phyloP scores from a whole-genome alignment of 2,329 filamentous ascomycete genomes.

The Pseudopithomyces maydicus region DNA sequence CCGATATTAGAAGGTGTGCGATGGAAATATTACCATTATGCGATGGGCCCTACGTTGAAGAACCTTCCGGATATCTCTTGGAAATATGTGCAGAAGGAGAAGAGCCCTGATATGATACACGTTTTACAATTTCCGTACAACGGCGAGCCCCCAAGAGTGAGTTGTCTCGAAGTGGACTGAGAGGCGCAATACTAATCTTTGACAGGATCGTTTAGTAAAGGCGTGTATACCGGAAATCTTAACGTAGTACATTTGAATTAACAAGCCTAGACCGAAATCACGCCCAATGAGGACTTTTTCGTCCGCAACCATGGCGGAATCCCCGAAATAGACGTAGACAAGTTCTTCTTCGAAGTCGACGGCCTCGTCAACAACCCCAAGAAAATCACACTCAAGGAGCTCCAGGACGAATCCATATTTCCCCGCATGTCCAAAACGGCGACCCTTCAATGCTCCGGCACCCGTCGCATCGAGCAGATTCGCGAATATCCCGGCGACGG shows the following conservation, averaged over 20 bases:
- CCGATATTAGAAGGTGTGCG: constrained; percentile 51
- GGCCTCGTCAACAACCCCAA: constrained; percentile 66
- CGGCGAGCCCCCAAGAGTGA: constrained; percentile 49
- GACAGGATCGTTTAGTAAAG: constrained; percentile 57
- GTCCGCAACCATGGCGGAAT: constrained; percentile 76
- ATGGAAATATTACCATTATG: constrained; percentile 55
- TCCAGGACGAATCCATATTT: constrained; percentile 65
- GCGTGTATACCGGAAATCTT: constrained; percentile 5
- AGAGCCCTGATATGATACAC: constrained; percentile 52
- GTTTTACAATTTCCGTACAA: constrained; percentile 56
- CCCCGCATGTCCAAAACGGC: constrained; percentile 63
- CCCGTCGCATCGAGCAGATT: constrained; percentile 72
- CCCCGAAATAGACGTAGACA: constrained; percentile 64
- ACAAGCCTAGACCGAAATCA: constrained; percentile 56
- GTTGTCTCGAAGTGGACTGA: not conserved
- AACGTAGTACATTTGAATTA: constrained; percentile 6
- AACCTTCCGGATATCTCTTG: constrained; percentile 61
- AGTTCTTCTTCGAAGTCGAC: constrained; percentile 61
- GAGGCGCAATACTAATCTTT: not conserved
- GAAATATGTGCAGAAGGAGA: constrained; percentile 52
- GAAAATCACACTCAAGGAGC: constrained; percentile 61
- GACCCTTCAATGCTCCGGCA: constrained; percentile 72
- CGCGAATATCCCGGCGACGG: constrained; percentile 68
- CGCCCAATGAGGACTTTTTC: constrained; percentile 67
- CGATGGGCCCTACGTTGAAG: constrained; percentile 45